Conservation (phyloP, 495 filamentous ascomycete species). For the Penicillium arizonense region DNA sequence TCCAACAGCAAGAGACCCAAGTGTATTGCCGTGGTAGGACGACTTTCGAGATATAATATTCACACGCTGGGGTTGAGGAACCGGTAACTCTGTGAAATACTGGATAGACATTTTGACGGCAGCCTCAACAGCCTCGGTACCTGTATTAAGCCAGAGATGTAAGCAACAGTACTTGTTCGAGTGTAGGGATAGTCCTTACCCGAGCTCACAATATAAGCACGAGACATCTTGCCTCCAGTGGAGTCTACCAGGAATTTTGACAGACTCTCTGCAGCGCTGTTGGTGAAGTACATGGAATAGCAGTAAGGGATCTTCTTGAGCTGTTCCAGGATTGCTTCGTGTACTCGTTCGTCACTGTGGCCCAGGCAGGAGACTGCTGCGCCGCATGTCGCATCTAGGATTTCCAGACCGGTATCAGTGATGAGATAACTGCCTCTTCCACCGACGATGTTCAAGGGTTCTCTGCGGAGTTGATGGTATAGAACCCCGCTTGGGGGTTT, state of each 20-base stretch:
- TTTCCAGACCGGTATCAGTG: slow-evolving; percentile 14
- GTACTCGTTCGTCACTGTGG: slow-evolving; percentile 36
- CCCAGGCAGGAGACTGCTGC: slow-evolving; percentile 40
- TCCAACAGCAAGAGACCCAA: slow-evolving; percentile 61
- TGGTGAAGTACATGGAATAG: slow-evolving; percentile 47
- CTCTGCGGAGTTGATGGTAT: slow-evolving; percentile 20
- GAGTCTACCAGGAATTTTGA: slow-evolving; percentile 32
- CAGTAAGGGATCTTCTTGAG: slow-evolving; percentile 41
- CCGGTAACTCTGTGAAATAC: slow-evolving; percentile 49
- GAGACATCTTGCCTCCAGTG: slow-evolving; percentile 31
- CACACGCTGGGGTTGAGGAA: slow-evolving; percentile 37
- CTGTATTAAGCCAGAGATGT: slow-evolving; percentile 8
- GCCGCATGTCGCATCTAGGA: slow-evolving; percentile 31
- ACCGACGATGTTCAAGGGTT: slow-evolving; percentile 21
- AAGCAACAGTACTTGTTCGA: background rate
- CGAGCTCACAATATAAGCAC: slow-evolving; percentile 47
- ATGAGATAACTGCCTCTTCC: slow-evolving; percentile 20
- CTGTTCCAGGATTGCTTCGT: slow-evolving; percentile 39
- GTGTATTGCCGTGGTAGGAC: slow-evolving; percentile 71
- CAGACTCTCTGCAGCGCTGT: slow-evolving; percentile 33
- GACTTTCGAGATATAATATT: slow-evolving; percentile 62
- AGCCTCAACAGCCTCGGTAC: slow-evolving; percentile 65
- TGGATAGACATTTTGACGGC: slow-evolving; percentile 60
- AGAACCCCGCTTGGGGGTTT: slow-evolving; percentile 19
- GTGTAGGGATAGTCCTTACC: slow-evolving; percentile 18